Percentiles rank a stretch among this genome's conserved stretches.
Conservation (phyloP, 2,329 filamentous ascomycete species). For the Neopestalotiopsis sp. region DNA sequence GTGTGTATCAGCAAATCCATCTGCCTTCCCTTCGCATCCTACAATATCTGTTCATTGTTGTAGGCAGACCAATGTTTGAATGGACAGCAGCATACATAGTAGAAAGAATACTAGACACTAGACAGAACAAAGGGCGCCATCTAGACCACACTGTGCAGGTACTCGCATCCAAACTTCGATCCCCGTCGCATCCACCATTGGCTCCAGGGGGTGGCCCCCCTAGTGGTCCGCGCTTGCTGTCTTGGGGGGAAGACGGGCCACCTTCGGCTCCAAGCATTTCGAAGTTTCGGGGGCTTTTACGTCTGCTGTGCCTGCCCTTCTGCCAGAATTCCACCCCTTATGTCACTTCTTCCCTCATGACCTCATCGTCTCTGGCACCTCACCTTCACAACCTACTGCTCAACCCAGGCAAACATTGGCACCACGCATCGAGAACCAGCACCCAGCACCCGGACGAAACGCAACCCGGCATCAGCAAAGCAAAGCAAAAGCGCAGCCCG, state of each 20-base stretch:
- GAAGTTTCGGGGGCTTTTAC: conserved; percentile 38
- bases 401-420: conserved; percentile 23
- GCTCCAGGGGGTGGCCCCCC: conserved; percentile 4
- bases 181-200: conserved; percentile 13
- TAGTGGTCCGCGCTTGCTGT: not conserved
- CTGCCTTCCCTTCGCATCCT: not conserved
- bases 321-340: conserved; percentile 42
- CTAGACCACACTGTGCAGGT: conserved; percentile 17
- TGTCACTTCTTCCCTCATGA: conserved; percentile 45
- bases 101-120: not conserved
- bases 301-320: conserved; percentile 41
- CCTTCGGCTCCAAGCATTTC: conserved; percentile 28
- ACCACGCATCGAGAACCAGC: conserved; percentile 9
- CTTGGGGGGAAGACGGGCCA: conserved; percentile 23
- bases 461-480: not conserved
- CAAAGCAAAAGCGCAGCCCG: no score
- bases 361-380: conserved; percentile 40
- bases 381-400: conserved; percentile 26
- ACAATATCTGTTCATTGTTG: not conserved
- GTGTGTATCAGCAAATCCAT: not conserved
- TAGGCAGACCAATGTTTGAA: not conserved
- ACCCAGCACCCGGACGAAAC: not conserved
- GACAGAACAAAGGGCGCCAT: conserved; percentile 7
- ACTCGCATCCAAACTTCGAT: conserved; percentile 19
- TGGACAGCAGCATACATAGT: conserved; percentile 1